Conservation (phyloP, 441 rosid genomes). For the Rhodomyrtus psidioides region DNA sequence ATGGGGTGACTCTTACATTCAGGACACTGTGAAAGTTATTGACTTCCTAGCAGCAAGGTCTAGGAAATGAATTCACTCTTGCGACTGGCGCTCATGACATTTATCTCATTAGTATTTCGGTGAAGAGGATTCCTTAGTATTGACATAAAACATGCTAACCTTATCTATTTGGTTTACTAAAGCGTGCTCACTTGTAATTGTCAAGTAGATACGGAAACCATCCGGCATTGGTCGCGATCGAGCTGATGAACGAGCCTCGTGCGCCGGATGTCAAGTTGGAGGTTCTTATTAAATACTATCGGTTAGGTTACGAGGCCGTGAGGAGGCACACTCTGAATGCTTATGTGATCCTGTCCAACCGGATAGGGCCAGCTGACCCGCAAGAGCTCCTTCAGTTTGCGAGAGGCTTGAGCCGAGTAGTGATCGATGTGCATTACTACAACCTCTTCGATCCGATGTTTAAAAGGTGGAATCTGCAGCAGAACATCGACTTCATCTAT, state of each 20-base stretch:
- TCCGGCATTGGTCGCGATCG: conserved; percentile 21
- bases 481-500: conserved; percentile 21
- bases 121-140: background rate
- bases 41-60: conserved; percentile 31
- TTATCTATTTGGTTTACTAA: background rate
- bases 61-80: background rate
- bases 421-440: no score
- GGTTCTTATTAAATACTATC: conserved; percentile 18
- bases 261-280: conserved; percentile 11
- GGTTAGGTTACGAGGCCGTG: conserved; percentile 26
- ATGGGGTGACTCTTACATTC: conserved; percentile 26
- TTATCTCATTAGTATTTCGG: background rate
- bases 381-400: no score
- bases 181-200: background rate
- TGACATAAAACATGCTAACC: background rate
- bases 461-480: conserved; percentile 1
- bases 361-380: conserved; percentile 21
- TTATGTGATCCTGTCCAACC: conserved; percentile 27
- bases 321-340: conserved; percentile 22
- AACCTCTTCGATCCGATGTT: conserved; percentile 4
- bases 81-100: background rate
- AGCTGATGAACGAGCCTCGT: conserved; percentile 30
- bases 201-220: conserved; percentile 12
- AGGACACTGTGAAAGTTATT: conserved; percentile 22
- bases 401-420: no score